Evolutionary conservation across 176 grass and related monocot species (phyloP).

Genomic region (Dactylis glomerata): DNA sequence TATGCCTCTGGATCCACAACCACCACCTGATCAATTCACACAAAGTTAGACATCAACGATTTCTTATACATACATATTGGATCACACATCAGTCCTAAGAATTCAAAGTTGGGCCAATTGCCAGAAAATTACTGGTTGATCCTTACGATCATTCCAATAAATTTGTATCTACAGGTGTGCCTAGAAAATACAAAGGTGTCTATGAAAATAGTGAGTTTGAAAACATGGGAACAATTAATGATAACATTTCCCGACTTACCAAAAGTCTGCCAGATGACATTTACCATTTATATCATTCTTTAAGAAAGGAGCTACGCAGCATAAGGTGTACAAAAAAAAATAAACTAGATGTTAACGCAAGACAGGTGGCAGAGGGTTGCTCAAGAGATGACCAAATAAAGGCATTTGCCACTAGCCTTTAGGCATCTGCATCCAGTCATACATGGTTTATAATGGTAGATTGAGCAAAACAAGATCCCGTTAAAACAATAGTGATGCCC

Average conservation of each 20-base stretch:
- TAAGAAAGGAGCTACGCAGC: neutral
- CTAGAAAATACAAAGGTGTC: neutral
- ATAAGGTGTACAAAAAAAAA: neutral
- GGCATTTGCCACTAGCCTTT: neutral
- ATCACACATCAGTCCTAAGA: neutral
- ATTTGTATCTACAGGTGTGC: too few relatives aligned
- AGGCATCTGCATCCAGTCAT: neutral
- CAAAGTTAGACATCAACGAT: neutral
- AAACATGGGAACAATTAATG: neutral
- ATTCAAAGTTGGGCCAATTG: neutral
- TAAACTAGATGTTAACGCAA: neutral
- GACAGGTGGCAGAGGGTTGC: neutral
- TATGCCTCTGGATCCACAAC: slow-evolving; percentile 70
- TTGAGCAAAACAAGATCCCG: neutral
- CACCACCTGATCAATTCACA: slow-evolving; percentile 42
- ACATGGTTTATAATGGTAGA: neutral
- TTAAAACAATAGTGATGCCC: neutral
- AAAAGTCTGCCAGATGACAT: neutral
- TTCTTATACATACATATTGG: neutral
- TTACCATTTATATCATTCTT: neutral
- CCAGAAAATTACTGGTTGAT: too few relatives aligned
- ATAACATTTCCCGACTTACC: neutral
- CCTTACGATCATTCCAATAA: neutral
- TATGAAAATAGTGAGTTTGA: neutral
- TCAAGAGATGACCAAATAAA: neutral